Conservation (phyloP, 2,329 filamentous ascomycete genomes). For the Trichoderma sp. region DNA sequence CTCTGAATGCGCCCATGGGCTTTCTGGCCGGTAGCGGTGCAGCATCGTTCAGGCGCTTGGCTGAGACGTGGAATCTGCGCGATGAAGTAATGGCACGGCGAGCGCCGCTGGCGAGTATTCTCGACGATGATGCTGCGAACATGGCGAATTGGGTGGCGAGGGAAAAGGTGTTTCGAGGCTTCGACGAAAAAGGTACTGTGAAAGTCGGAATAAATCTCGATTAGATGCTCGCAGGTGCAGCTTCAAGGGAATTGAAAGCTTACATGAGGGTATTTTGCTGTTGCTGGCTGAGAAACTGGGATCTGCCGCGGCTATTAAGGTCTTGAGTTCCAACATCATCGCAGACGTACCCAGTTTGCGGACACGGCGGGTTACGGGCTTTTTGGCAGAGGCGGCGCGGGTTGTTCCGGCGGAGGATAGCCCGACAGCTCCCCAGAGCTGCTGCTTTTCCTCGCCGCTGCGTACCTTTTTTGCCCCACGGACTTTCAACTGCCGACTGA, state of each 20-base stretch:
- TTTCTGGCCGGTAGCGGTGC: constrained; percentile 59
- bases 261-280: constrained; percentile 29
- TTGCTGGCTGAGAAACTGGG: neutral
- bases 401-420: constrained; percentile 30
- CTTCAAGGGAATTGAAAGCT: constrained; percentile 24
- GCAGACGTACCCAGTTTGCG: constrained; percentile 17
- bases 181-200: constrained; percentile 13
- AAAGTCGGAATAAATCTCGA: constrained; percentile 26
- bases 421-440: constrained; percentile 17
- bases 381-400: constrained; percentile 26
- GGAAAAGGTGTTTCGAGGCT: constrained; percentile 15
- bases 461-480: neutral
- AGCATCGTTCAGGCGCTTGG: constrained; percentile 50
- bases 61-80: constrained; percentile 56
- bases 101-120: constrained; percentile 49
- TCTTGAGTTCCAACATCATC: neutral
- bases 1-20: constrained; percentile 64
- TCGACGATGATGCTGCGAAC: constrained; percentile 44
- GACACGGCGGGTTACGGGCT: constrained; percentile 21
- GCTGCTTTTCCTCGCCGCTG: constrained; percentile 10
- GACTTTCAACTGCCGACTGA: neutral
- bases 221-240: neutral
- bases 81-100: constrained; percentile 44
- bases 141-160: constrained; percentile 41
- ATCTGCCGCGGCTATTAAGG: constrained; percentile 14